Evolutionary conservation across 2,329 filamentous ascomycete species (phyloP).

Genomic region (Aureobasidium sp.): DNA sequence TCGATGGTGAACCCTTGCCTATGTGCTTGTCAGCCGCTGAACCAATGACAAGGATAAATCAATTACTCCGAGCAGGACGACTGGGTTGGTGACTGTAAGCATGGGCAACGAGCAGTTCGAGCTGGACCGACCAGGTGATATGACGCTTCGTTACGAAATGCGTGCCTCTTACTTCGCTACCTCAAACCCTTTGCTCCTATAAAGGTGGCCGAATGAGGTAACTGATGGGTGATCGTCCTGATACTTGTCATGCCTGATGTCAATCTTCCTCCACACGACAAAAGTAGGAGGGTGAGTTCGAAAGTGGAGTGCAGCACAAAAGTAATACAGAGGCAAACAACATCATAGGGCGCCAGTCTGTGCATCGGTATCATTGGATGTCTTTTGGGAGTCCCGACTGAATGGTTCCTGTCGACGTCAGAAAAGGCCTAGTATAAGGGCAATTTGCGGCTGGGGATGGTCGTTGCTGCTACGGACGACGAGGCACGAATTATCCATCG

Average conservation of each 20-base stretch:
- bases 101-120: not conserved
- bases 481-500: not conserved
- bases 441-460: not conserved
- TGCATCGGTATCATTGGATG: not conserved
- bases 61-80: not conserved
- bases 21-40: not conserved
- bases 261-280: not conserved
- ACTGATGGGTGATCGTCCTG: conserved; percentile 1
- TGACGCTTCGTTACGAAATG: not conserved
- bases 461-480: not conserved
- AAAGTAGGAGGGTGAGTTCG: not conserved
- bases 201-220: not conserved
- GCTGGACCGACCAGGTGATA: not conserved
- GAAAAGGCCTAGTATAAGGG: not conserved
- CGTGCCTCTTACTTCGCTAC: conserved; percentile 4
- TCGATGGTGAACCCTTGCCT: not conserved
- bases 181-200: conserved; percentile 9
- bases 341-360: conserved; percentile 11
- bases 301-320: conserved; percentile 11
- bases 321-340: conserved; percentile 13
- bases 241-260: not conserved
- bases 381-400: not conserved
- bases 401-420: conserved; percentile 4
- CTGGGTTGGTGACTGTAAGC: not conserved
- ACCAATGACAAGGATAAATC: not conserved